Base-by-base conservation (phyloP, 192 early-diverging fungal species). In the Physocladia obscura region DNA sequence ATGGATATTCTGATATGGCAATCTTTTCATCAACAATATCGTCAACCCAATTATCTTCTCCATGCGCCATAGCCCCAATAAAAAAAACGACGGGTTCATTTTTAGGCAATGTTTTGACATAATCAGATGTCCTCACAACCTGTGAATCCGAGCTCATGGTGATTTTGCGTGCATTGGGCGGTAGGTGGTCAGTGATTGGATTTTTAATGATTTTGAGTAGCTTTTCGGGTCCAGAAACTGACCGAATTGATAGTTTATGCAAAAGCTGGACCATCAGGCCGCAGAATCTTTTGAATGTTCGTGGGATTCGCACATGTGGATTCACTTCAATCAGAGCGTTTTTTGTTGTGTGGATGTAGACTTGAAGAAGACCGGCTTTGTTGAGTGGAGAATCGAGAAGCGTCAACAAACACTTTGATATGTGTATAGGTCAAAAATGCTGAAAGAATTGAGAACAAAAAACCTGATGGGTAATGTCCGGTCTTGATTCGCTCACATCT, bases 181-280 rank as follows among this genome's bases (percentile, higher is more conserved):
- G 97, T 36, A 99, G 82, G 76, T 99, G 93, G 76, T 99, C 91
- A 60, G 94, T 93, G 39, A 97, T 88, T 1, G 97, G 97, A 77
- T 98, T 99, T 73, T 96, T 95, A 75, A 99, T 94, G 13, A 99
- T 93, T 73, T 95, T 93, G 21, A 99, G 83, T 65, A 99, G 82
- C 70, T 94, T 95, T 69, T 98, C 94, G 15, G 84, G 84, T 32
- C 94, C 94, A 73, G 92, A 90, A 27, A 94, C 93, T 31, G 95
- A 88, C 26, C 91, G 90, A 76, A 99, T 97, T 48, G 88, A 89
- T 77, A 98, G 80, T 76, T 99, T 99, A 81, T 99, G 97, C 30
- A 98, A 87, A 64, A 99, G 85, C 88, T 99, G 96, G 29, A 98
- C 95, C 96, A 98, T 97, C 56, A 98, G 77, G 21, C 96, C 97